These are phyloP conservation scores for Fusarium tanahbumbuense DNA, from an alignment of 2,329 filamentous ascomycete genomes.

Conservation along the genomic window DNA sequence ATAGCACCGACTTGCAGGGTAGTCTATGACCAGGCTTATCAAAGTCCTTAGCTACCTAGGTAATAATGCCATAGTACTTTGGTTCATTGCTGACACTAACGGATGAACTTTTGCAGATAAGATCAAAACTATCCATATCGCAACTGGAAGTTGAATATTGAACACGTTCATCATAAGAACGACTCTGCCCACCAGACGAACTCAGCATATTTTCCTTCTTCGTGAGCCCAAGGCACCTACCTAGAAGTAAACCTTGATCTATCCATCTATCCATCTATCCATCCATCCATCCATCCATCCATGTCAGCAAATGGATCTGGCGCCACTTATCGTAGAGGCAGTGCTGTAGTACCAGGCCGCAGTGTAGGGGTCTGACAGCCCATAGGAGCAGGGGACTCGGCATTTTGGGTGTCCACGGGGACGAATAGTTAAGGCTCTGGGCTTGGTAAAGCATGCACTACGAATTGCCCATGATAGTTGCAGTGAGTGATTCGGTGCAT, in stretches of 20 bases:
- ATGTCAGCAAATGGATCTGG: conserved; percentile 1
- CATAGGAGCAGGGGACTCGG: background rate
- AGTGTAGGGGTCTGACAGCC: background rate
- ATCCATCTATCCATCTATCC: too few relatives aligned
- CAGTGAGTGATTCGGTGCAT: background rate
- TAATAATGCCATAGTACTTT: too few relatives aligned
- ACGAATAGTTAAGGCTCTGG: conserved; percentile 5
- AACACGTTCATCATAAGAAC: background rate
- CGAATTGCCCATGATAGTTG: conserved; percentile 4
- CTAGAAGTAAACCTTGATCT: background rate
- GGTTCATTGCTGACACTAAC: background rate
- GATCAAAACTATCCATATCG: background rate
- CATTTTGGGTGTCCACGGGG: background rate
- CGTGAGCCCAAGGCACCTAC: background rate
- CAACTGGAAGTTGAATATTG: background rate
- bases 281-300: background rate
- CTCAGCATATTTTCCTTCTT: background rate
- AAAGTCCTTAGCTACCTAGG: background rate
- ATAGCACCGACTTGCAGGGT: conserved; percentile 24
- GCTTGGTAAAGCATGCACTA: conserved; percentile 18
- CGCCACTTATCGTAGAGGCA: conserved; percentile 15
- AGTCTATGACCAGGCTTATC: background rate
- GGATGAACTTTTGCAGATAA: background rate
- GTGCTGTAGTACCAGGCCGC: conserved; percentile 2
- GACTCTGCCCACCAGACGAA: background rate